A percentile compares a stretch with the other conserved stretches of the same genome.
Conservation (phyloP, 805 yeast species). For the Lachancea sp. region DNA sequence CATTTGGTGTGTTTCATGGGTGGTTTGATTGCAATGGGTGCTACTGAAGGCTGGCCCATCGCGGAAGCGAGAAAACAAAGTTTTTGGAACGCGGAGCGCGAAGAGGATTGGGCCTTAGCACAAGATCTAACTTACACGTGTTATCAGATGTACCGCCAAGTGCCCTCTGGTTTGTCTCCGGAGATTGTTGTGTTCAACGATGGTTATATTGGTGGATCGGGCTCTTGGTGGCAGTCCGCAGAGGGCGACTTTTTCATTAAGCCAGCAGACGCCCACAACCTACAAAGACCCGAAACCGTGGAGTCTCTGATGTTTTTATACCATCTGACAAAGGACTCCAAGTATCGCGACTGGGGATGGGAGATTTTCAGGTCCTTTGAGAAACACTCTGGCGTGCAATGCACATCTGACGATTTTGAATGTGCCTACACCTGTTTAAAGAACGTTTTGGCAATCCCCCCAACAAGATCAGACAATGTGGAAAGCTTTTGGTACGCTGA, state of each 20-base stretch:
- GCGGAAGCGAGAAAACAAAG: slow-evolving; percentile 48
- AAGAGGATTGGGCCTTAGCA: slow-evolving; percentile 61
- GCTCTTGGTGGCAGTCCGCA: slow-evolving; percentile 29
- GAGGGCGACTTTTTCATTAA: slow-evolving; percentile 59
- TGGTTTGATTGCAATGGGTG: slow-evolving; percentile 82
- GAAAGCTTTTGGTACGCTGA: slow-evolving; percentile 95
- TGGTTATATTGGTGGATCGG: slow-evolving; percentile 30
- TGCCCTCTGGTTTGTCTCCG: slow-evolving; percentile 76
- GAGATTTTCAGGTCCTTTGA: slow-evolving; percentile 70
- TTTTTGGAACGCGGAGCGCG: slow-evolving; percentile 53
- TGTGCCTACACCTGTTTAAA: slow-evolving; percentile 54
- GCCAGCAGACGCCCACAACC: slow-evolving; percentile 68
- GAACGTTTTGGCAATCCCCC: slow-evolving; percentile 55
- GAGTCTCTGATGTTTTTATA: slow-evolving; percentile 78
- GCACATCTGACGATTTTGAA: slow-evolving; percentile 26
- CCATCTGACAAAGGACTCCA: slow-evolving; percentile 71
- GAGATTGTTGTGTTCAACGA: slow-evolving; percentile 84
- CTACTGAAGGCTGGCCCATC: slow-evolving; percentile 62
- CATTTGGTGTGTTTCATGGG: slow-evolving; percentile 90
- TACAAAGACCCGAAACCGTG: slow-evolving; percentile 92
- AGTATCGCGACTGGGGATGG: slow-evolving; percentile 86
- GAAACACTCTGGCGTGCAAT: slow-evolving; percentile 47
- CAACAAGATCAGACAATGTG: slow-evolving; percentile 59
- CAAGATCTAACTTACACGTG: slow-evolving; percentile 74
- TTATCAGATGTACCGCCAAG: slow-evolving; percentile 72